Percentiles rank a stretch among this genome's conserved stretches.
These are phyloP conservation scores for Scutellaria galericulata DNA, from an alignment of 257 asterid genomes.

Conservation along the genomic window DNA sequence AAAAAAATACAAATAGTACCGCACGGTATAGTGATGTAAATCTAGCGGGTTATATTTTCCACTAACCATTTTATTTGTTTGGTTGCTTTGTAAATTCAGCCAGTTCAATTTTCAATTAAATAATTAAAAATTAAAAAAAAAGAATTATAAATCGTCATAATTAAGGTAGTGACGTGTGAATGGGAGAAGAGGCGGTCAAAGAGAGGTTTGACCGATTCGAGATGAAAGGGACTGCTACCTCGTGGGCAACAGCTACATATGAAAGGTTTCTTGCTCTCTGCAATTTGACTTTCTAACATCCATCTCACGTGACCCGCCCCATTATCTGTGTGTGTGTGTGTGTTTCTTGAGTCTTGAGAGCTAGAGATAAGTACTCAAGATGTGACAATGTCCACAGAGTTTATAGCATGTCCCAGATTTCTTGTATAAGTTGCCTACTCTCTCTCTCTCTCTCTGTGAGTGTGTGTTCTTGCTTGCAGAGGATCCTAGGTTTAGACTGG, in stretches of 20 bases:
- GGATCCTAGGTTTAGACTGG: slow-evolving; percentile 33
- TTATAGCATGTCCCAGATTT: slow-evolving; percentile 11
- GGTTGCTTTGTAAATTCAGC: too few species aligned
- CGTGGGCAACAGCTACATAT: slow-evolving; percentile 41
- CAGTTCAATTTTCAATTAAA: too few species aligned
- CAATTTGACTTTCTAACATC: slow-evolving; percentile 38
- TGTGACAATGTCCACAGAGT: not conserved
- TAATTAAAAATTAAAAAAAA: too few species aligned
- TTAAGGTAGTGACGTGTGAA: slow-evolving; percentile 9
- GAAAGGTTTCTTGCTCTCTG: slow-evolving; percentile 13
- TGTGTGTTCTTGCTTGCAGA: slow-evolving; percentile 11
- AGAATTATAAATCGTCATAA: too few species aligned
- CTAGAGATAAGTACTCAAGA: too few species aligned
- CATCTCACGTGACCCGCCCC: slow-evolving; percentile 39
- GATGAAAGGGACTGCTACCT: slow-evolving; percentile 38
- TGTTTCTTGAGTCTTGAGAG: too few species aligned
- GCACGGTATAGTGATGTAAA: too few species aligned
- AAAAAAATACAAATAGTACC: too few species aligned
- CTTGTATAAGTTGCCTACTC: slow-evolving; percentile 19
- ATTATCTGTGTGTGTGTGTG: too few species aligned
- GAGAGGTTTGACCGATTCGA: slow-evolving; percentile 44
- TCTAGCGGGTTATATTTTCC: too few species aligned
- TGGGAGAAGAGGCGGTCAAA: slow-evolving; percentile 37
- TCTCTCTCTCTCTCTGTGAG: not conserved
- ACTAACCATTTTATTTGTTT: too few species aligned